These are phyloP conservation scores for Fusarium sp. DNA, from an alignment of 2,329 filamentous ascomycete genomes.

Conservation along the genomic window DNA sequence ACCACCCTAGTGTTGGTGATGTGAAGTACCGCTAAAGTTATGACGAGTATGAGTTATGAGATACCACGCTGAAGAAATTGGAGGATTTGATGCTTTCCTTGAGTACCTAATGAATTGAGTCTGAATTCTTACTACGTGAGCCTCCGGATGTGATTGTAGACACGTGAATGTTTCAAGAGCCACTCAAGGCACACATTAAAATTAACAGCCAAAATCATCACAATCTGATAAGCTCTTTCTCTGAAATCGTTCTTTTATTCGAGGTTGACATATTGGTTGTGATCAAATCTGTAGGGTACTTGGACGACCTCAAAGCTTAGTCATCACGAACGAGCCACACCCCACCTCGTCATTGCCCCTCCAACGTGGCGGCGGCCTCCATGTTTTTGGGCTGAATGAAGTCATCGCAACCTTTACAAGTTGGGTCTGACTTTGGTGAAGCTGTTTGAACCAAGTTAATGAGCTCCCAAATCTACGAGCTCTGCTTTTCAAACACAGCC, in stretches of 20 bases:
- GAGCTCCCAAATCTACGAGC: slow-evolving; percentile 6
- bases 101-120: background rate
- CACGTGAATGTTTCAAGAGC: background rate
- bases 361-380: slow-evolving; percentile 33
- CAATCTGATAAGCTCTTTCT: background rate
- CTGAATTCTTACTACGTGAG: background rate
- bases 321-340: background rate
- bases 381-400: slow-evolving; percentile 33
- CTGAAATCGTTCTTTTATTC: background rate
- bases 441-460: slow-evolving; percentile 1
- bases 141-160: background rate
- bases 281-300: slow-evolving; percentile 10
- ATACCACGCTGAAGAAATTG: slow-evolving; percentile 30
- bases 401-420: slow-evolving; percentile 38
- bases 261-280: background rate
- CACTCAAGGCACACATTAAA: too few relatives aligned
- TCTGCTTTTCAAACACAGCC: too few relatives aligned
- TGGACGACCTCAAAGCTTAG: background rate
- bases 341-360: slow-evolving; percentile 40
- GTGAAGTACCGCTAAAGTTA: slow-evolving; percentile 38
- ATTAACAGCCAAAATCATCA: background rate
- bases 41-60: slow-evolving; percentile 10
- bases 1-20: slow-evolving; percentile 40
- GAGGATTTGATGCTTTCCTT: background rate
- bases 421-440: slow-evolving; percentile 8